Conservation (phyloP, 208 protist species). For the Trypanosomatidae sp. region DNA sequence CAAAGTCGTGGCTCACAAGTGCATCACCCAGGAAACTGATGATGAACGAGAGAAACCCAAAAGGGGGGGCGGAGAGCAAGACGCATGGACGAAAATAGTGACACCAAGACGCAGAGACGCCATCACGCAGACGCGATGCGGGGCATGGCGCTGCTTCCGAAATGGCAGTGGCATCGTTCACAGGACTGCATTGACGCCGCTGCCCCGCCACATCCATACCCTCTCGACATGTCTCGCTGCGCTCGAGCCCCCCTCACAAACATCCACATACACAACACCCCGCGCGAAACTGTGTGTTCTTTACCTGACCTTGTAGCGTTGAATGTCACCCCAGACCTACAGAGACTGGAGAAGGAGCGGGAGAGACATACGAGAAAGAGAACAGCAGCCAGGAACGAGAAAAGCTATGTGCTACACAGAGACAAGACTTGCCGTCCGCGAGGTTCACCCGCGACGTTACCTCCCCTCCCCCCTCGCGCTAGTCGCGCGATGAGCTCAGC, state of each 20-base stretch:
- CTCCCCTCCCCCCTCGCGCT: background rate
- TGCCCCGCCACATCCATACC: background rate
- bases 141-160: background rate
- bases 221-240: background rate
- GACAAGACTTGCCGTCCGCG: background rate
- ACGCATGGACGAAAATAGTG: background rate
- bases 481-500: slow-evolving; percentile 8
- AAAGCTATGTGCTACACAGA: background rate
- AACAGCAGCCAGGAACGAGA: background rate
- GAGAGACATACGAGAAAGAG: background rate
- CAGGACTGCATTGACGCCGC: background rate
- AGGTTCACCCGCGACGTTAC: background rate
- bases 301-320: background rate
- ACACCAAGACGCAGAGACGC: background rate
- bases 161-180: background rate
- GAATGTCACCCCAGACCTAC: background rate
- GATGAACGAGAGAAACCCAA: background rate
- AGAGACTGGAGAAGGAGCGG: background rate
- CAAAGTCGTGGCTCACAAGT: background rate
- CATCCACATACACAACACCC: background rate
- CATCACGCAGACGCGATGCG: background rate
- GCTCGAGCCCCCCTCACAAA: background rate
- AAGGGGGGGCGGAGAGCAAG: background rate
- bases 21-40: background rate
- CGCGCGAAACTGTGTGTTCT: background rate